A percentile compares a stretch with the other conserved stretches of the same genome.
Evolutionary conservation across 2,329 filamentous ascomycete species (phyloP).

Genomic region (Exophiala alcalophila): DNA sequence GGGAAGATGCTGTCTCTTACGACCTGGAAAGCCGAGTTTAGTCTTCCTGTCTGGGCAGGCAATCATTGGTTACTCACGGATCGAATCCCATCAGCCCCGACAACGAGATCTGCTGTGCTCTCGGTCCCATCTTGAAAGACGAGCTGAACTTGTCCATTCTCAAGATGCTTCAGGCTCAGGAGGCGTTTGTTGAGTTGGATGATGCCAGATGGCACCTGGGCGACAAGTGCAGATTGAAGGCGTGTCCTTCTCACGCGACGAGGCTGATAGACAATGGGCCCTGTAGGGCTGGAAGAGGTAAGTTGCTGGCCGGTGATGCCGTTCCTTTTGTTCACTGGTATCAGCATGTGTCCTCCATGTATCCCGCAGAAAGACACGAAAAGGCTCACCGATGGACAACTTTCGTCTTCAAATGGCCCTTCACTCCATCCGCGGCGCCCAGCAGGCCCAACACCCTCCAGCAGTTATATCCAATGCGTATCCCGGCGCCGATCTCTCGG

Average conservation of each 20-base stretch:
- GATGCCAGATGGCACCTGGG: conserved; percentile 43
- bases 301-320: conserved; percentile 34
- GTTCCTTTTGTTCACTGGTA: too few relatives aligned
- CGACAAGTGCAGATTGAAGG: conserved; percentile 51
- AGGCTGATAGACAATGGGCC: conserved; percentile 26
- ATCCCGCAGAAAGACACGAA: too few relatives aligned
- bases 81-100: conserved; percentile 35
- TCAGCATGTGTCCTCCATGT: too few relatives aligned
- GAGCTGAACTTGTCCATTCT: conserved; percentile 40
- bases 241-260: conserved; percentile 36
- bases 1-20: conserved; percentile 45
- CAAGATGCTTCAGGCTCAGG: conserved; percentile 39
- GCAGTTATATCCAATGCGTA: conserved; percentile 46
- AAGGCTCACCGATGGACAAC: conserved; percentile 36
- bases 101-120: conserved; percentile 30
- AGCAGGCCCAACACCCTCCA: conserved; percentile 50
- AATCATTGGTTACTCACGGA: conserved; percentile 18
- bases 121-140: conserved; percentile 48
- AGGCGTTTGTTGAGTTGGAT: conserved; percentile 50
- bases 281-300: too few relatives aligned
- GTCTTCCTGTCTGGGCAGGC: too few relatives aligned
- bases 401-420: conserved; percentile 36
- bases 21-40: conserved; percentile 35
- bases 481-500: conserved; percentile 50
- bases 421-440: conserved; percentile 42